Percentiles rank a stretch among this genome's conserved stretches.
phyloP scores from a whole-genome alignment of 1,139 yeast genomes.

The Magnusiomyces magnusii region DNA sequence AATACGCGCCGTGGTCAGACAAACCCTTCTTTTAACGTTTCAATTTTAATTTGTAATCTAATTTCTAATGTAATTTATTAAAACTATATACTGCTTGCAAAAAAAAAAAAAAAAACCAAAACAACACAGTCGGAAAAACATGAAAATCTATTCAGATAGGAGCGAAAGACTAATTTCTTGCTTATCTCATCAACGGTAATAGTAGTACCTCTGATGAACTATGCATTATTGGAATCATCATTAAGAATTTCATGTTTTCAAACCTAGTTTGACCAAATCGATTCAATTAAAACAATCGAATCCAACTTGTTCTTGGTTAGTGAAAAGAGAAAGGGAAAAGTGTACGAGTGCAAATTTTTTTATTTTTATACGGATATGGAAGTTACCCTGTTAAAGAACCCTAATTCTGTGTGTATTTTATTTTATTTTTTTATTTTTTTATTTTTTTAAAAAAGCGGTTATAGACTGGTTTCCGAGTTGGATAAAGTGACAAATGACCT shows the following conservation, averaged over 20 bases:
- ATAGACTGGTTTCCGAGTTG: too few species aligned
- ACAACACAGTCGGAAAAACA: too few species aligned
- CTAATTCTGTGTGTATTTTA: background rate
- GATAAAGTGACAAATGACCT: too few species aligned
- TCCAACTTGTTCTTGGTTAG: background rate
- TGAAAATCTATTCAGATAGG: slow-evolving; percentile 17
- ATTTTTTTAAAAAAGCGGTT: too few species aligned
- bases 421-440: background rate
- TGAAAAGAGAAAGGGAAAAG: too few species aligned
- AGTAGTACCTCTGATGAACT: slow-evolving; percentile 18
- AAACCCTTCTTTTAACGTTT: too few species aligned
- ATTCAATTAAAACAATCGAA: too few species aligned
- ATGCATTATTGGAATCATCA: slow-evolving; percentile 17
- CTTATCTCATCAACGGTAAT: slow-evolving; percentile 11
- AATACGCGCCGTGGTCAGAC: slow-evolving; percentile 19
- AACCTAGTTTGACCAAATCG: background rate
- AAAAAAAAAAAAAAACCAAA: too few species aligned
- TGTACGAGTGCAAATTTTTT: too few species aligned
- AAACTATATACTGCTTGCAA: background rate
- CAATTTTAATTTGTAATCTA: too few species aligned
- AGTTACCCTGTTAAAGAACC: background rate
- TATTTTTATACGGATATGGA: too few species aligned
- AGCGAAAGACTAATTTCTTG: slow-evolving; percentile 18
- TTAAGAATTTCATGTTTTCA: background rate
- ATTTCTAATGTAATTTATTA: too few species aligned